These are phyloP conservation scores for Jatropha podagrica DNA, from an alignment of 441 rosid genomes.

Conservation along the genomic window DNA sequence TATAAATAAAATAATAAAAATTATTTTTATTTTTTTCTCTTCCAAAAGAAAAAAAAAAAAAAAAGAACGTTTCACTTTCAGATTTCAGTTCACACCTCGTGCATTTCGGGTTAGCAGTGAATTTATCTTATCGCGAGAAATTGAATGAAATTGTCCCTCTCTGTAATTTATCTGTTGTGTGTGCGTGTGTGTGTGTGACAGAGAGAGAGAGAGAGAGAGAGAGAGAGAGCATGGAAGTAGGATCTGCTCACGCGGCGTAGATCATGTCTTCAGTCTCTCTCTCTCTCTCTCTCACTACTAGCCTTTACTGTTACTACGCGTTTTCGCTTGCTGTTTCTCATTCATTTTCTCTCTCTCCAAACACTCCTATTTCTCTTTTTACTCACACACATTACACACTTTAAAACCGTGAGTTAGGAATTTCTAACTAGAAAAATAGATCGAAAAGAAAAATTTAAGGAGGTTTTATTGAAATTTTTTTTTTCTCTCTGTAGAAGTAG, in stretches of 20 bases:
- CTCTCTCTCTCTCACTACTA: neutral
- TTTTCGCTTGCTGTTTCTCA: neutral
- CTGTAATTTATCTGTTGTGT: neutral
- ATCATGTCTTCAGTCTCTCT: slow-evolving; percentile 19
- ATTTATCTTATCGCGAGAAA: slow-evolving; percentile 6
- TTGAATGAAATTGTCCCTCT: neutral
- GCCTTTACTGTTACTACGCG: slow-evolving; percentile 15
- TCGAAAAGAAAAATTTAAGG: neutral
- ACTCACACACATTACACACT: neutral
- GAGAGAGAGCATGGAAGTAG: slow-evolving; percentile 13
- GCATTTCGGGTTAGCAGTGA: neutral
- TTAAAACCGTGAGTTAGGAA: neutral
- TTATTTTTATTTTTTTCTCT: too few species aligned
- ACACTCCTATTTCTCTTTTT: neutral
- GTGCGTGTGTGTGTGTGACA: neutral
- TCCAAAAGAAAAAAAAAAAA: too few species aligned
- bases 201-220: neutral
- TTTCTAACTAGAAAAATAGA: neutral
- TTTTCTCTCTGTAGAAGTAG: too few species aligned
- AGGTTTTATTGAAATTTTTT: too few species aligned
- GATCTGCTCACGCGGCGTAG: slow-evolving; percentile 38
- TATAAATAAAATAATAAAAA: too few species aligned
- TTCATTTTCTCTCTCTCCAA: neutral
- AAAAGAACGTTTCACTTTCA: neutral
- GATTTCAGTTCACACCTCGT: neutral